Evolutionary conservation across 106 monocot species (phyloP).

Genomic region (Phalaenopsis equestris): DNA sequence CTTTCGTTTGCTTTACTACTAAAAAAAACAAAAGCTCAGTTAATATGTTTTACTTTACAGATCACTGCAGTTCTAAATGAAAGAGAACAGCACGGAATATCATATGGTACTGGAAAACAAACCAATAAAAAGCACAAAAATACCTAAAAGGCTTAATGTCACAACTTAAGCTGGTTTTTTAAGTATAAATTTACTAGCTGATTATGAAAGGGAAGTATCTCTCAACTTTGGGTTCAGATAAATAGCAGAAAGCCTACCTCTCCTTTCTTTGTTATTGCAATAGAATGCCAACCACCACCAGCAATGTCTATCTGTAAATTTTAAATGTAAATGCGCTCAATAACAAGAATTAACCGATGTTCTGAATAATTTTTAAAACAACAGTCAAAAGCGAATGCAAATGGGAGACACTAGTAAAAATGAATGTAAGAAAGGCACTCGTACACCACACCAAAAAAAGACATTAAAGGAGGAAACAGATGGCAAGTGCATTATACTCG

Average conservation of each 20-base stretch:
- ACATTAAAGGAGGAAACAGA: background rate
- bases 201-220: background rate
- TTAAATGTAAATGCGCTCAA: background rate
- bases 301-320: slow-evolving; percentile 88
- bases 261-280: slow-evolving; percentile 69
- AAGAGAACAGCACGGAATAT: background rate
- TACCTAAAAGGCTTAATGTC: background rate
- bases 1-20: background rate
- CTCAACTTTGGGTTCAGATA: background rate
- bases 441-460: background rate
- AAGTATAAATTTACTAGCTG: background rate
- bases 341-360: background rate
- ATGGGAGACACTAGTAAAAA: background rate
- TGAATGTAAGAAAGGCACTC: background rate
- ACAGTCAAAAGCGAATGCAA: background rate
- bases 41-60: background rate
- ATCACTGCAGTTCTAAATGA: background rate
- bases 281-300: slow-evolving; percentile 99
- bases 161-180: background rate
- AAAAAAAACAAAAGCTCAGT: background rate
- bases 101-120: background rate
- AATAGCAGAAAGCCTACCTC: slow-evolving; percentile 40
- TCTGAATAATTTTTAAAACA: background rate
- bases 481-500: background rate
- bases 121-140: background rate